Conservation (phyloP, 768 basidiomycete species). For the Lactarius quietus region DNA sequence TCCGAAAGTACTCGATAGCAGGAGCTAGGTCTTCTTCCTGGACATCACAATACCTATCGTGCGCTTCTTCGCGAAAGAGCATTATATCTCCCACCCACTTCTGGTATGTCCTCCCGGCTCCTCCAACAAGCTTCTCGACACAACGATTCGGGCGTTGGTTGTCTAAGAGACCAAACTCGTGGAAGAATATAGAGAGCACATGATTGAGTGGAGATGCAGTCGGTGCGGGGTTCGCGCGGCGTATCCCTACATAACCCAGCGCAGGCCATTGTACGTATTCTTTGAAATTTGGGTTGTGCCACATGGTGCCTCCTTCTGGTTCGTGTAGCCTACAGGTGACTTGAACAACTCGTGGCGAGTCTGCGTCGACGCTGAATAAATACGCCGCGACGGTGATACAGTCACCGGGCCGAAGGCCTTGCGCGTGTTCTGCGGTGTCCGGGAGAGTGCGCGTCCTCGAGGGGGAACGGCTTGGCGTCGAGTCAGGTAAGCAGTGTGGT, state of each 20-base stretch:
- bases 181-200: conserved; percentile 19
- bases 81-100: conserved; percentile 23
- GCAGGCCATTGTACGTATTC: conserved; percentile 23
- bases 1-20: conserved; percentile 23
- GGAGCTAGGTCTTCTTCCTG: conserved; percentile 16
- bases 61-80: conserved; percentile 18
- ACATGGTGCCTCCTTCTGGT: conserved; percentile 20
- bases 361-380: conserved; percentile 19
- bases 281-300: conserved; percentile 20
- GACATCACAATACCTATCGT: conserved; percentile 22
- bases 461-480: conserved; percentile 19
- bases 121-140: conserved; percentile 21
- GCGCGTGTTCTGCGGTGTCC: conserved; percentile 10
- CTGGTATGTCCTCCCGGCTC: conserved; percentile 2
- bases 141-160: conserved; percentile 20
- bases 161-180: conserved; percentile 19
- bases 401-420: conserved; percentile 18
- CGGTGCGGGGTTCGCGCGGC: conserved; percentile 13
- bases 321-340: conserved; percentile 16
- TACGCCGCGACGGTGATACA: conserved; percentile 13
- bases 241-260: conserved; percentile 18
- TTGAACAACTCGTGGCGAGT: conserved; percentile 15
- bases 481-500: conserved; percentile 17
- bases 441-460: conserved; percentile 17
- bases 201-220: conserved; percentile 9